Base-by-base conservation (phyloP, 1,284 basidiomycete genomes). In the Ceratobasidium sp. region DNA sequence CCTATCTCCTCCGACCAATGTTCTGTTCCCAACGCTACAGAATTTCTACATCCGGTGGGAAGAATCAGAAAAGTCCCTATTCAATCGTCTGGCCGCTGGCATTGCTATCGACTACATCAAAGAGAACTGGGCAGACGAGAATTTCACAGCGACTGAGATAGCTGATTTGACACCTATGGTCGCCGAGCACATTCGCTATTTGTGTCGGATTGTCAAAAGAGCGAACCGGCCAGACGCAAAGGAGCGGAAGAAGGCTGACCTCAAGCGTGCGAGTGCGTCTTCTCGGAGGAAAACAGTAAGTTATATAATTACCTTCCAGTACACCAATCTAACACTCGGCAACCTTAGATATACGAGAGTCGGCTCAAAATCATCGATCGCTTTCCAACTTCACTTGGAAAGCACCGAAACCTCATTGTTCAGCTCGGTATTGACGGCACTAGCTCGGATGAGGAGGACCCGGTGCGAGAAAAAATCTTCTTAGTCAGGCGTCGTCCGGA, bases 41-140 rank as follows among this genome's bases (percentile, higher is more conserved):
- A 58, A 25, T 18, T 58, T 58, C 30, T 12, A 21, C 16, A 58
- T 58, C 30, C 54, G 54, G 16, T 58, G 54, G 54, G 54, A 58
- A 9, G 54, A 58, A 21, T n/a, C 5, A 21, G 54, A 58, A 36
- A 58, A 36, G 11, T 33, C 28, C 12, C 2, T 58, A 16, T 58
- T 58, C 30, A 58, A 58, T 21, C 11, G 54, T 21, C 30, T 58
- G 8, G 54, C 54, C 4, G 23, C 54, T 7, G 9, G 7, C 6
- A 30, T 58, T 9, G 16, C 38, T n/a, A 30, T n/a, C 2, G 33
- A 54, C 30, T 21, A 58, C 3, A n/a, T 30, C 9, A 16, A 6
- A 8, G 7, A 2, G 8, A 16, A 36, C 23, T 30, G 30, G 54
- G 30, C 14, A 38, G 16, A 21, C 11, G 53, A 54, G 14, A 3